Evolutionary conservation across 176 grass and related monocot species (phyloP), one percentile per base, ranked within the genome.

Genomic region (Saccharum spontaneum): DNA sequence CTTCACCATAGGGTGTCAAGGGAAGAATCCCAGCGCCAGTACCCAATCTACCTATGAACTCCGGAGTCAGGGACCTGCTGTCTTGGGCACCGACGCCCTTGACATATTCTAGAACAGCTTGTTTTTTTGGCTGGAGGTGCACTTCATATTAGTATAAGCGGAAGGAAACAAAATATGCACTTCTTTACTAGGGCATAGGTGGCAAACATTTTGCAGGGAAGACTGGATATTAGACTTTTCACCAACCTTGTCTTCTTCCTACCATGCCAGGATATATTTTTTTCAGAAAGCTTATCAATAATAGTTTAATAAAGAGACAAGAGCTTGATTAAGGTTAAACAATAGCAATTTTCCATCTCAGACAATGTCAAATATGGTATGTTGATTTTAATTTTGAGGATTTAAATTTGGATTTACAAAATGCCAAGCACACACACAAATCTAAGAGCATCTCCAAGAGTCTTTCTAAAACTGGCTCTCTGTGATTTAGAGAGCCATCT

Each of bases 321-420:
- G 1, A 73, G 80, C 50, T 83, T 33, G 39, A 54, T 31, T 36
- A 1, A 49, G 9, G 20, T 65, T 48, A 31, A 40, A 30, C 40
- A 41, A n/a, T 17, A 2, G 33, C 37, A 45, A 59, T 14, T 75
- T 83, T 75, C 75, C 18, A 80, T 74, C 66, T n/a, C 26, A 59
- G 10, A 18, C 36, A 67, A 23, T 67, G 44, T 1, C 10, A 22
- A 65, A 79, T 28, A 72, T 79, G 52, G 28, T 71, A 62, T 77
- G 17, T 22, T 40, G 38, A 9, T 87, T 75, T 75, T 87, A 12
- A 57, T 54, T 69, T 82, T 81, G 11, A 75, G 57, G 64, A 67
- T 76, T 77, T 34, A 61, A 77, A 61, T 83, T 63, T 48, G n/a
- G 37, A 28, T 31, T 55, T 54, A 57, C 18, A 16, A 88, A 78